Percentiles rank a stretch among this genome's conserved stretches.
Conservation (phyloP, 768 basidiomycete genomes). For the Lactarius akahatsu region DNA sequence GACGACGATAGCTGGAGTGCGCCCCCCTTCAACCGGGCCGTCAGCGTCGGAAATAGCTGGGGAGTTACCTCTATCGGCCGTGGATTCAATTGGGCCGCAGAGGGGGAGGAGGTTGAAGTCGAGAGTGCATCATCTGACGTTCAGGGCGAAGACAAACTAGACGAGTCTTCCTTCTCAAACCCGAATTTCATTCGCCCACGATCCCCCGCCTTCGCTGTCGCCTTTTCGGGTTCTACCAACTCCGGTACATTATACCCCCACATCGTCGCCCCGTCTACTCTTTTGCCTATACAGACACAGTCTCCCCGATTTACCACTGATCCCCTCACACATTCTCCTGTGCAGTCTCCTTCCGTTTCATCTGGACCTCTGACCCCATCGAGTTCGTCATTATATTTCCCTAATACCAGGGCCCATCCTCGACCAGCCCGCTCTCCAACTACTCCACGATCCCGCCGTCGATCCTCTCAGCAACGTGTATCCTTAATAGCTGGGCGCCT, state of each 20-base stretch:
- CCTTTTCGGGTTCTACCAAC: slow-evolving; percentile 24
- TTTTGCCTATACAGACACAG: slow-evolving; percentile 17
- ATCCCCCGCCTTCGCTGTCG: slow-evolving; percentile 26
- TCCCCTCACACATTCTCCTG: slow-evolving; percentile 35
- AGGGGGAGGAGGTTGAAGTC: slow-evolving; percentile 36
- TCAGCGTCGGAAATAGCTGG: slow-evolving; percentile 77
- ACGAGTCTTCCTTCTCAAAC: slow-evolving; percentile 7
- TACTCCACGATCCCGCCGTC: slow-evolving; percentile 63
- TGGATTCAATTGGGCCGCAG: slow-evolving; percentile 68
- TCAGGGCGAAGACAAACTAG: slow-evolving; percentile 24
- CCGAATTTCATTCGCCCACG: slow-evolving; percentile 18
- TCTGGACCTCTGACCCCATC: slow-evolving; percentile 33
- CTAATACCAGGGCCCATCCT: slow-evolving; percentile 37
- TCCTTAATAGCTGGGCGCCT: slow-evolving; percentile 82
- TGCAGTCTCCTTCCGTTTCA: slow-evolving; percentile 32
- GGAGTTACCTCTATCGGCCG: slow-evolving; percentile 82
- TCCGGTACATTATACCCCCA: slow-evolving; percentile 34
- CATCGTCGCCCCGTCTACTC: slow-evolving; percentile 22
- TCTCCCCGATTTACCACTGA: slow-evolving; percentile 32
- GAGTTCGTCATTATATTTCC: slow-evolving; percentile 32
- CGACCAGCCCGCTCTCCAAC: slow-evolving; percentile 45
- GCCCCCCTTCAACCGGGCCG: slow-evolving; percentile 56
- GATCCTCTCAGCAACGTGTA: slow-evolving; percentile 83
- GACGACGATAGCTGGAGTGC: slow-evolving; percentile 67
- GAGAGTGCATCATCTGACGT: slow-evolving; percentile 18